Base-by-base conservation (phyloP, 352 stramenopile species). In the Poterioochromonas sp. region DNA sequence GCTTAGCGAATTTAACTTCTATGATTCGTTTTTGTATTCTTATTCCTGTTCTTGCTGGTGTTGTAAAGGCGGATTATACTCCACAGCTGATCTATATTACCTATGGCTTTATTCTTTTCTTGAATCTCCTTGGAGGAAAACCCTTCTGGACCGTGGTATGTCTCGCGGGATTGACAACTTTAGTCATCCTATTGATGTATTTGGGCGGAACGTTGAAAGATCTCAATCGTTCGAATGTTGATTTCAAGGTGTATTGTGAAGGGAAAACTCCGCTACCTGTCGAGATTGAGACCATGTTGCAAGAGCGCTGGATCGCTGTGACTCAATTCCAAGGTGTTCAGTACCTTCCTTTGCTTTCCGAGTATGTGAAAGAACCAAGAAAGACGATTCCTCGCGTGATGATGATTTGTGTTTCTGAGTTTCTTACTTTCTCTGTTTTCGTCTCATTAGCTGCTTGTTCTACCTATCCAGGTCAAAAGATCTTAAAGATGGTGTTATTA, bases 11-110 rank as follows among this genome's bases (percentile, higher is more conserved):
- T 58, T 58, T 58, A 58, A 58, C 47, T 58, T 58, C 47, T 58
- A 58, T 58, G 47, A 58, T 58, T 58, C 47, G 47, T 58, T 58
- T 58, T 58, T 58, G 47, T 58, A 58, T 58, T 58, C 47, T 58
- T 58, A 58, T 58, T 58, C 47, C 47, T 58, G 47, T 58, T 58
- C 47, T 58, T 58, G 47, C 47, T 58, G 47, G 47, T 58, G 47
- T 58, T 58, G 47, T 58, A 58, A 58, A 58, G 47, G 47, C 47
- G 47, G 47, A 58, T 58, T 58, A 58, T 58, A 58, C 47, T 58
- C 47, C 47, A 58, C 47, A 58, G 47, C 47, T 58, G 47, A 58
- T 58, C 47, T 58, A 58, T 58, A 58, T 58, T 58, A 58, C 47
- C 47, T 58, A 58, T 58, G 47, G 47, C 47, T 58, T 58, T 58